Conservation (phyloP, 2,329 filamentous ascomycete species). For the Arthrobotrys sphaeroides region DNA sequence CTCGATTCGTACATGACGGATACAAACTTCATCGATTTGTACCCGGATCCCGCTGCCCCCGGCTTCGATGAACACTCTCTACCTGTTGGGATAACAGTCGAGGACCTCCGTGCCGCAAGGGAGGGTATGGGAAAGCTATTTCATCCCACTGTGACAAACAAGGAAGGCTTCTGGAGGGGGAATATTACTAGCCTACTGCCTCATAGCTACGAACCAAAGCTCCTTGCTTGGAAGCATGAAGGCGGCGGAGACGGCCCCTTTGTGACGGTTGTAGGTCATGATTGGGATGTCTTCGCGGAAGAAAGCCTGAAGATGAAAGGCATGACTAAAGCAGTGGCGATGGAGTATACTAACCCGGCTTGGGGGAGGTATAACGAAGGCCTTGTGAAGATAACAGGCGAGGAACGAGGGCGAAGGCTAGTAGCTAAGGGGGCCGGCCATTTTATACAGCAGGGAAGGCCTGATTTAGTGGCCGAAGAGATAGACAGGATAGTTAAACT, state of each 20-base stretch:
- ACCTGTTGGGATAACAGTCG: constrained; percentile 61
- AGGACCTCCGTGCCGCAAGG: constrained; percentile 60
- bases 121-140: constrained; percentile 62
- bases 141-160: constrained; percentile 65
- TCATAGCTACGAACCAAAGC: constrained; percentile 62
- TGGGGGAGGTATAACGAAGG: constrained; percentile 69
- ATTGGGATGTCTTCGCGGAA: constrained; percentile 66
- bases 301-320: constrained; percentile 61
- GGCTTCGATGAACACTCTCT: constrained; percentile 63
- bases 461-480: constrained; percentile 62
- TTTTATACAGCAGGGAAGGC: constrained; percentile 68
- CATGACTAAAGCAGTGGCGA: constrained; percentile 62
- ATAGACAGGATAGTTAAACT: constrained; percentile 4
- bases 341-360: constrained; percentile 66
- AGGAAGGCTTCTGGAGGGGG: constrained; percentile 65
- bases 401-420: constrained; percentile 62
- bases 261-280: constrained; percentile 67
- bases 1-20: constrained; percentile 70
- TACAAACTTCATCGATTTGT: constrained; percentile 67
- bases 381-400: constrained; percentile 63
- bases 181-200: constrained; percentile 62
- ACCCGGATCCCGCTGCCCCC: constrained; percentile 67
- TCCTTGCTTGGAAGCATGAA: constrained; percentile 59
- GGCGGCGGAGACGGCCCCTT: constrained; percentile 59
- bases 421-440: constrained; percentile 66